Conservation (phyloP, 164 flowering plant species). For the Chloranthus sessilifolius region DNA sequence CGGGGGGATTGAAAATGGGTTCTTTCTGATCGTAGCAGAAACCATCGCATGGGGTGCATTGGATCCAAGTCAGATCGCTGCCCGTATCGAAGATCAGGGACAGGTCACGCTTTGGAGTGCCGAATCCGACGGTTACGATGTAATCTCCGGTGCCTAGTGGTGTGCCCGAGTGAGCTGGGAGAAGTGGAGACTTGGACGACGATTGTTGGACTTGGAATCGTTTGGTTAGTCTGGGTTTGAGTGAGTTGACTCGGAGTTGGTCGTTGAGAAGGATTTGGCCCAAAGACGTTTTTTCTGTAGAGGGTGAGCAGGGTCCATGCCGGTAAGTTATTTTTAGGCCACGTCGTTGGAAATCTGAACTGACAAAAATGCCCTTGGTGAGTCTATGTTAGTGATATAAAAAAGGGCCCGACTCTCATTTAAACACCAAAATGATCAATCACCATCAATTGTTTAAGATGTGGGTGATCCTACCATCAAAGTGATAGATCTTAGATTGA, state of each 20-base stretch:
- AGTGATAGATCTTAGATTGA: too few relatives aligned
- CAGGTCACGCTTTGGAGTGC: slow-evolving; percentile 45
- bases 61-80: slow-evolving; percentile 66
- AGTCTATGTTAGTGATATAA: too few relatives aligned
- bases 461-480: too few relatives aligned
- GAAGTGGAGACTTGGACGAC: slow-evolving; percentile 1
- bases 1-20: slow-evolving; percentile 25
- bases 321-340: slow-evolving; percentile 34
- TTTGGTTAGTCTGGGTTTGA: slow-evolving; percentile 23
- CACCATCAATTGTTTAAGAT: too few relatives aligned
- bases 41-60: slow-evolving; percentile 45
- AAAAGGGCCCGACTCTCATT: too few relatives aligned
- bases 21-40: slow-evolving; percentile 29
- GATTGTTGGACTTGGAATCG: background rate
- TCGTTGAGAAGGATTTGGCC: slow-evolving; percentile 39
- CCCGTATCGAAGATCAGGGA: slow-evolving; percentile 60
- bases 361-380: too few relatives aligned
- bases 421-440: too few relatives aligned
- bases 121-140: slow-evolving; percentile 55
- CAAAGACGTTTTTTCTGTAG: slow-evolving; percentile 6
- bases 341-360: background rate
- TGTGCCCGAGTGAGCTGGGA: slow-evolving; percentile 44
- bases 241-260: slow-evolving; percentile 40
- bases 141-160: slow-evolving; percentile 47
- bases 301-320: slow-evolving; percentile 48